Evolutionary conservation across 2,329 filamentous ascomycete species (phyloP), one percentile per base, ranked within the genome.

Genomic region (Venturia effusa): DNA sequence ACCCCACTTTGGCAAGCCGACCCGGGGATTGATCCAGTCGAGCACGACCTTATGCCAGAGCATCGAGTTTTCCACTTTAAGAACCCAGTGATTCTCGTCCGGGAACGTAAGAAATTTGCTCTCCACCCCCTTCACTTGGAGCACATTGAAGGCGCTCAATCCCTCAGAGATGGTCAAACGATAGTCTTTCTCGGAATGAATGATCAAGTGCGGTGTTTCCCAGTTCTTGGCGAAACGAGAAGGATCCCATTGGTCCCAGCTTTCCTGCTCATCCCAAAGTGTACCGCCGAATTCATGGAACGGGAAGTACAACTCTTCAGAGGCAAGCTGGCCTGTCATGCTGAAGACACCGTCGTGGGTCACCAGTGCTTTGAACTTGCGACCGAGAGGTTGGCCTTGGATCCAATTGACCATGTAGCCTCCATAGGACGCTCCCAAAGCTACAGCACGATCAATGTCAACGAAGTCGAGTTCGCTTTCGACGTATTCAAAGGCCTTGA

Each of bases 121-220:
- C 24, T 89, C 86, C 1, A 96, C 82, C 0, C 85, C 85, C 62
- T 83, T 83, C 30, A 85, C 83, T 76, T 96, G 92, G 37, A 96
- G 78, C 8, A 92, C 87, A 67, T 96, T 95, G 77, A 96, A 96
- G 62, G 90, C 88, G 2, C 89, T 84, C 62, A 96, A 75, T 0
- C 92, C 92, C 74, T 97, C 93, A 0, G 88, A 85, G 63, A 97
- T 87, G 0, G 92, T 88, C 32, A 97, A 78, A 22, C 93, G 84
- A 73, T 96, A 97, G 74, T 97, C 93, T 39, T 94, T 81, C 70
- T 94, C 90, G 71, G 86, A 93, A 75, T 97, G 93, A 63, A 97
- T 92, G 66, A 95, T 86, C 66, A 99, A 80, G 75, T 94, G 88
- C 0, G 94, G 94, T 0, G 92, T 97, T 0, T 83, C 79, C 92